These are phyloP conservation scores for Diaporthe eres DNA, from an alignment of 2,329 filamentous ascomycete genomes.

Conservation along the genomic window DNA sequence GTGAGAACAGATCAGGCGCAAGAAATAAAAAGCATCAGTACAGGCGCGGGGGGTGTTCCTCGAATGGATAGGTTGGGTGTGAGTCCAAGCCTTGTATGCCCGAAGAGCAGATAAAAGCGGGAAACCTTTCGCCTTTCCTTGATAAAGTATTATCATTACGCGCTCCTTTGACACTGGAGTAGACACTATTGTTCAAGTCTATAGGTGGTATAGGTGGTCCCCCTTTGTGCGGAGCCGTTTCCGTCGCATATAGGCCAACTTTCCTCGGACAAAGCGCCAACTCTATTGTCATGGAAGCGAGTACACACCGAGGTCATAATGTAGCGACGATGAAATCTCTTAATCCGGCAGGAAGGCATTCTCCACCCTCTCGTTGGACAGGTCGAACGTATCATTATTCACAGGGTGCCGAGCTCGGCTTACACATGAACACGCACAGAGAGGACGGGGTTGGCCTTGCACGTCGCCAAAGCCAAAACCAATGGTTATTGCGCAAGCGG, in stretches of 20 bases:
- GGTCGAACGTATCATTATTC: too few relatives aligned
- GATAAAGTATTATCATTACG: too few relatives aligned
- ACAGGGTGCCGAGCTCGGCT: neutral
- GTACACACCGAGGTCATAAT: too few relatives aligned
- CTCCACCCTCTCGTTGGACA: too few relatives aligned
- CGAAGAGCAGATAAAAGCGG: neutral
- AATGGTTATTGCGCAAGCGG: too few relatives aligned
- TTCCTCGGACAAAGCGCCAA: neutral
- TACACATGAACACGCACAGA: neutral
- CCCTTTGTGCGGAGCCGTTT: slow-evolving; percentile 10
- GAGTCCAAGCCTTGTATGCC: neutral
- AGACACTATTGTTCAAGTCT: neutral
- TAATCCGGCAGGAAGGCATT: neutral
- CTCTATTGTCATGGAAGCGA: neutral
- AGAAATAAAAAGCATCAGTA: neutral
- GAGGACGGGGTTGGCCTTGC: neutral
- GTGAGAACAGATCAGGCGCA: neutral
- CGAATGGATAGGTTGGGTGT: too few relatives aligned
- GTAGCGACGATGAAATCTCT: neutral
- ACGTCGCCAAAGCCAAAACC: neutral
- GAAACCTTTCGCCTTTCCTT: neutral
- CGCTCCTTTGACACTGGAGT: neutral
- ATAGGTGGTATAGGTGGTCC: too few relatives aligned
- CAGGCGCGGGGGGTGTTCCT: neutral
- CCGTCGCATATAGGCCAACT: neutral